phyloP scores from a whole-genome alignment of 176 grass and related monocot species.

The Carex myosuroides region DNA sequence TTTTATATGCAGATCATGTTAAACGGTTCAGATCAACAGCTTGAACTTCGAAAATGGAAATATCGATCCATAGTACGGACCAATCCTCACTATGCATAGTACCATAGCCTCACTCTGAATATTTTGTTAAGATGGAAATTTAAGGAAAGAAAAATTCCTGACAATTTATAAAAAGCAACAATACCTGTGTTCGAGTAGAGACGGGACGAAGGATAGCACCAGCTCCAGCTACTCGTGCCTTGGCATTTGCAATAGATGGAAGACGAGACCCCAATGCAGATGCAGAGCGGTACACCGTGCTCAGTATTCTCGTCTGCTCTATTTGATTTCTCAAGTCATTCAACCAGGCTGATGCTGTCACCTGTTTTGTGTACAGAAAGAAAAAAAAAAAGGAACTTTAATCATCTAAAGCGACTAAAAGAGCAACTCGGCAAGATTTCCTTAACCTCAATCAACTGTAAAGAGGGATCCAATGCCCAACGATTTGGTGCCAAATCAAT shows the following conservation, averaged over 20 bases:
- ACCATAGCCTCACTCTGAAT: no score
- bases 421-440: not conserved
- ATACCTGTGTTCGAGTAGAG: conserved; percentile 85
- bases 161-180: conserved; percentile 1
- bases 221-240: conserved; percentile 83
- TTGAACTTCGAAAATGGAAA: no score
- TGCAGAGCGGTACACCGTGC: conserved; percentile 90
- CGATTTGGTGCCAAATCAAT: no score
- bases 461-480: not conserved
- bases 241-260: conserved; percentile 95
- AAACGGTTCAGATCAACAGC: no score
- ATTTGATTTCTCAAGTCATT: conserved; percentile 94
- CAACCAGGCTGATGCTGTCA: conserved; percentile 90
- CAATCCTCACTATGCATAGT: no score
- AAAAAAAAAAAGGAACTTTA: not conserved
- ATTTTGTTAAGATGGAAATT: conserved; percentile 2
- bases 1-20: no score
- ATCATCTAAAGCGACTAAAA: not conserved
- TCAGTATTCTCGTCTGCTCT: conserved; percentile 86
- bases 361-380: conserved; percentile 30
- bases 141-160: not conserved
- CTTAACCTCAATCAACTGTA: not conserved
- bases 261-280: conserved; percentile 84
- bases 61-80: no score
- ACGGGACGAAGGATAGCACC: conserved; percentile 93